Evolutionary conservation across 2,329 filamentous ascomycete species (phyloP).

Genomic region (Tolypocladium paradoxum): DNA sequence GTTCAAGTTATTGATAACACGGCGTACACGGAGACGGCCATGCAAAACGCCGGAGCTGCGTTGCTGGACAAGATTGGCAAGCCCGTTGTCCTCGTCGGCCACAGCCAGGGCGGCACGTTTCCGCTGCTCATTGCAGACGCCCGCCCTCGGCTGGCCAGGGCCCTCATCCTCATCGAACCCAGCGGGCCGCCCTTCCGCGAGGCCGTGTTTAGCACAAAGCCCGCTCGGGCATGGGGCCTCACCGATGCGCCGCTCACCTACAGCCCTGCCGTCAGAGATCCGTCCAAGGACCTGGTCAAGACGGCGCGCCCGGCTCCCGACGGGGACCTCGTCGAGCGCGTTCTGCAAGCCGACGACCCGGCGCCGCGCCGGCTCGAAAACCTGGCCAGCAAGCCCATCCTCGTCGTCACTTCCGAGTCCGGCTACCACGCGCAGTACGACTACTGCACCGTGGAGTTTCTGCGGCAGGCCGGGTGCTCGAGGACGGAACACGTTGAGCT

Average conservation of each 20-base stretch:
- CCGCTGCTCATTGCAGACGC: conserved; percentile 30
- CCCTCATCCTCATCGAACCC: conserved; percentile 33
- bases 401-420: conserved; percentile 25
- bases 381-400: conserved; percentile 7
- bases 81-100: conserved; percentile 28
- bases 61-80: conserved; percentile 31
- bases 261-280: conserved; percentile 27
- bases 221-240: conserved; percentile 31
- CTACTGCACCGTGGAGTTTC: conserved; percentile 27
- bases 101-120: conserved; percentile 34
- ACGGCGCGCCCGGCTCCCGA: conserved; percentile 13
- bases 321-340: conserved; percentile 13
- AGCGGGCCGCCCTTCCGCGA: conserved; percentile 36
- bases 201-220: conserved; percentile 21
- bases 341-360: conserved; percentile 20
- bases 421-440: conserved; percentile 35
- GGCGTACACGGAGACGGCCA: conserved; percentile 22
- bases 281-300: conserved; percentile 21
- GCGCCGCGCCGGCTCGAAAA: conserved; percentile 7
- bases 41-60: conserved; percentile 27
- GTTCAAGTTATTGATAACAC: conserved; percentile 24
- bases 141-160: conserved; percentile 28
- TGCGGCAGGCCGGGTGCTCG: conserved; percentile 30
- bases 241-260: conserved; percentile 37
- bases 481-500: conserved; percentile 24